These are phyloP conservation scores for Epichloe baconii DNA, from an alignment of 2,329 filamentous ascomycete species.

Conservation along the genomic window DNA sequence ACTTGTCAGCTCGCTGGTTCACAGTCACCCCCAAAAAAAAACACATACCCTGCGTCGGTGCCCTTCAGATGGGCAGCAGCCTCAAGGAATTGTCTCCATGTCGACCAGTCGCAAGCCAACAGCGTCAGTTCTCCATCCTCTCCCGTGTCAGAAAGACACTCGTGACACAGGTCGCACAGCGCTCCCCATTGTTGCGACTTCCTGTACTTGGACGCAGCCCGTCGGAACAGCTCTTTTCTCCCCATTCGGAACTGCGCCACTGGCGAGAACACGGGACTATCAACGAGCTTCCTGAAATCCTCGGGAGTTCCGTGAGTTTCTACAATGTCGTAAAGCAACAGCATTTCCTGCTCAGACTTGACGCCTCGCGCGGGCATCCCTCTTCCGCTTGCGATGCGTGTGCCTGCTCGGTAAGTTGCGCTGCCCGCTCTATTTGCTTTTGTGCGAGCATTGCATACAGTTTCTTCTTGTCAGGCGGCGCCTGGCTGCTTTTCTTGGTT, in stretches of 20 bases:
- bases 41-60: conserved; percentile 20
- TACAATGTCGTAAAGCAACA: conserved; percentile 35
- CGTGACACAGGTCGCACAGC: conserved; percentile 30
- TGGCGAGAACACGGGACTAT: conserved; percentile 27
- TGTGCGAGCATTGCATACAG: conserved; percentile 37
- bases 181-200: conserved; percentile 26
- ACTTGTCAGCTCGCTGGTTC: conserved; percentile 6
- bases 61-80: conserved; percentile 23
- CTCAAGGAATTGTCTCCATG: conserved; percentile 27
- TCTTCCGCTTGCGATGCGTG: conserved; percentile 9
- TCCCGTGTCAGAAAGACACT: conserved; percentile 27
- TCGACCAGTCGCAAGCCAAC: conserved; percentile 30
- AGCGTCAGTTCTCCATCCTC: conserved; percentile 25
- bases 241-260: conserved; percentile 31
- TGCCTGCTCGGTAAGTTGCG: conserved; percentile 28
- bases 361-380: conserved; percentile 18
- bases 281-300: conserved; percentile 27
- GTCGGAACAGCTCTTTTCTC: conserved; percentile 33
- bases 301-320: conserved; percentile 28
- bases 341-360: conserved; percentile 35
- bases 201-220: conserved; percentile 26
- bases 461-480: conserved; percentile 33
- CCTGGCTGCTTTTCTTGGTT: conserved; percentile 31
- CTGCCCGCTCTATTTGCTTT: conserved; percentile 38
- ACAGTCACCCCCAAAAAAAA: background rate